phyloP scores from a whole-genome alignment of 805 yeast species.

The Torulaspora indica region DNA sequence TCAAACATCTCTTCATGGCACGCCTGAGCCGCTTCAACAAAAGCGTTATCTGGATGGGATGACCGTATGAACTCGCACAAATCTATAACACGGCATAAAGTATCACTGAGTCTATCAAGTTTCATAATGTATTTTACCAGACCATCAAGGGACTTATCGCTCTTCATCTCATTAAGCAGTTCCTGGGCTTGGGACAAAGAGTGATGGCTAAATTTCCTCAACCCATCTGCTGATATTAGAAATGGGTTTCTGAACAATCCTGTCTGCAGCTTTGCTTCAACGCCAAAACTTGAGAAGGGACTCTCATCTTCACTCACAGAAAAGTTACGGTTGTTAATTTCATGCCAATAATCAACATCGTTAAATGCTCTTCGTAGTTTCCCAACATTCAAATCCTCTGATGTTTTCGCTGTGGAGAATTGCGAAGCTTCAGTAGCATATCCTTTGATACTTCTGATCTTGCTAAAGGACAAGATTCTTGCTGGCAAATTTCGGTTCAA shows the following conservation, averaged over 20 bases:
- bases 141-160: conserved; percentile 43
- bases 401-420: background rate
- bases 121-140: conserved; percentile 50
- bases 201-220: conserved; percentile 57
- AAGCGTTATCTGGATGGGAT: conserved; percentile 70
- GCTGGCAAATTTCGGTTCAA: background rate
- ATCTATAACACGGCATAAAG: conserved; percentile 87
- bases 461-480: background rate
- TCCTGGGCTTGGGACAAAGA: conserved; percentile 63
- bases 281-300: conserved; percentile 9
- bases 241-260: conserved; percentile 77
- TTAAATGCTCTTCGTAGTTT: conserved; percentile 47
- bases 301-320: conserved; percentile 6
- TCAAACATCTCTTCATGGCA: conserved; percentile 88
- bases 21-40: conserved; percentile 75
- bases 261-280: conserved; percentile 25
- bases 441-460: background rate
- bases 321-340: conserved; percentile 40
- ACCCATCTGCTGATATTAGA: conserved; percentile 64
- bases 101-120: conserved; percentile 81
- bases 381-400: background rate
- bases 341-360: conserved; percentile 51
- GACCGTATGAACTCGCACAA: conserved; percentile 88
- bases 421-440: conserved; percentile 4
- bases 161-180: conserved; percentile 54